Base-by-base conservation (phyloP, 345 rosid species). In the Acer negundo region DNA sequence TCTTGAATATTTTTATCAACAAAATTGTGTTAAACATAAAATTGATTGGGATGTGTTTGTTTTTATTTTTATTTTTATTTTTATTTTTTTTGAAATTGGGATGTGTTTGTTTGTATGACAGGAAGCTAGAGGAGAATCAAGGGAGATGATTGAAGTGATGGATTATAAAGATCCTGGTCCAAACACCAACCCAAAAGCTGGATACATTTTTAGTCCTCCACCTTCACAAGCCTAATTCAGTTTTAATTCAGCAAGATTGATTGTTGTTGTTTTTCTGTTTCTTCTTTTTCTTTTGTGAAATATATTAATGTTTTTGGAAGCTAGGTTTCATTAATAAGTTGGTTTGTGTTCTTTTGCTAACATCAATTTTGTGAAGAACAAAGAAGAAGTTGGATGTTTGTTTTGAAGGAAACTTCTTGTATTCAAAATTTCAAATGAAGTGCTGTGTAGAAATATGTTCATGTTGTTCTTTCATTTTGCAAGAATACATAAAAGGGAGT, bases 141-240 rank as follows among this genome's bases (percentile, higher is more conserved):
- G 88, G 74, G 63, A 68, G 84, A 47, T 76, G 80, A 72, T 79
- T 68, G 92, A 82, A 51, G 17, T 76, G 77, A 63, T 80, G 86
- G 94, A 88, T 70, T 90, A 90, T 69, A 46, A 78, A 62, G 85
- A 78, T 16, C 86, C 94, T 13, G 78, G 75, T 62, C 82, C 92
- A 22, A 90, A 88, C 78, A 73, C 75, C 1, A 90, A 87, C 81
- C 87, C 90, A 40, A 88, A 49, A 83, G 74, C 85, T 69, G 89
- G 87, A 16, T 83, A 26, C 72, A 9, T 79, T 4, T 42, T 80
- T 5, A 70, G 35, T 59, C 92, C 91, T 77, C 79, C 62, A n/a
- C 62, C 92, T 65, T 87, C 89, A 22, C 83, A 67, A 3, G 69
- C 44, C 64, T 79, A 71, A 78, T 71, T 20, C 35, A 42, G 24